Base-by-base conservation (phyloP, 2,329 filamentous ascomycete species). In the Endocalyx cinctus region DNA sequence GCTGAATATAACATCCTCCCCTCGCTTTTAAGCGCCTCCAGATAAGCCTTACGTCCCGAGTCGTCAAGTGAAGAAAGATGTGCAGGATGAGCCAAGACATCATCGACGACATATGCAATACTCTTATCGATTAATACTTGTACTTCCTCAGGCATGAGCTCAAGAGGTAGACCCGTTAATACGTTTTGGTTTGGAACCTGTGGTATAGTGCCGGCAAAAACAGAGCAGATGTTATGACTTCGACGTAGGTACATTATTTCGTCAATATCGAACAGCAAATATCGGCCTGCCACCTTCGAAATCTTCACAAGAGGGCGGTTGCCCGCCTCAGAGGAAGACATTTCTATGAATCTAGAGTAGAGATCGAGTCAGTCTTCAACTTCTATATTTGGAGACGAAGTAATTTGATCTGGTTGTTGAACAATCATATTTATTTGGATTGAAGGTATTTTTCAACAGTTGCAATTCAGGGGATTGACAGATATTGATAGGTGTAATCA, bases 161-260 rank as follows among this genome's bases (percentile, higher is more conserved):
- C 84, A 17, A 97, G 66, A 3, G 92, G 92, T 31, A 97, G 66
- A 28, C 89, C 87, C 38, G 90, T 75, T 57, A 97, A 97, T 37
- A 95, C 76, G 63, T 95, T 97, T 63, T 98, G 92, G 49, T 94
- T 90, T 5, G 89, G 88, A 37, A 87, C 82, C 62, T 97, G 89
- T 2, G 92, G 90, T 18, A 95, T 79, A 6, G 86, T 89, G 37
- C 92, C 92, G 39, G 86, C 81, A 35, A 95, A 72, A 19, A 92
- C 83, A 43, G 88, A 88, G 53, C 84, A 89, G 50, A 95, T 87
- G 57, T 87, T 81, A 65, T 95, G 77, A 50, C 79, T 70, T 42
- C 85, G 79, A 46, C 92, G 84, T 42, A 95, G 70, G 57, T 82
- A 75, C 50, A 84, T 80, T 39, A 88, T 83, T 44, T 81, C 79